Base-by-base conservation (phyloP, 2,329 filamentous ascomycete genomes). In the Epichloe sp. region DNA sequence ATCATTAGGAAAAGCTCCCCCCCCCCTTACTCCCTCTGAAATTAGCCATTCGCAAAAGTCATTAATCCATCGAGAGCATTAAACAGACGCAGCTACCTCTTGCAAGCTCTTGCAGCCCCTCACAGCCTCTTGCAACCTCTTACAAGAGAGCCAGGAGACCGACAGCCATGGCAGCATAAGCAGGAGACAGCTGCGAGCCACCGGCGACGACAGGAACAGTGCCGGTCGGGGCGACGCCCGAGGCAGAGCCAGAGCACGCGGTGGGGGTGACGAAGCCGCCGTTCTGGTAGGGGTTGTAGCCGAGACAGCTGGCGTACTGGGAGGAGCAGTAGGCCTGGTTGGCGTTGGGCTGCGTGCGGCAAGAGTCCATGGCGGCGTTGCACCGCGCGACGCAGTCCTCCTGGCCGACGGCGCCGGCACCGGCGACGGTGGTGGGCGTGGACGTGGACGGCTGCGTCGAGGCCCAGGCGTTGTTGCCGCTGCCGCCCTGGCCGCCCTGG, bases 231-330 rank as follows among this genome's bases (percentile, higher is more conserved):
- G 49, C 17, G 8, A 21, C 35, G n/a, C 43, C 43, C 6, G 4
- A 26, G 43, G 37, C 17, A 2, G 23, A 26, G 23, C 23, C 23
- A 15, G 35, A 34, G 36, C 49, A 50, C 8, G 49, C 43, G 7
- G 43, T 49, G 15, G 47, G 40, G 14, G 47, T 49, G 21, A 43
- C 23, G 15, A 21, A 42, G n/a, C 6, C 23, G 26, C n/a, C 19
- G 17, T 6, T 15, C 15, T 36, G 36, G 15, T 23, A 34, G n/a
- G 49, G 44, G 21, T 11, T 43, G 38, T 47, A 51, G n/a, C 49
- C 49, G 6, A 51, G 44, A 44, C 49, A 51, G 15, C 15, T 51
- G 44, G 37, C 42, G 31, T 42, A 48, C n/a, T 51, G 23, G n/a
- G 44, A 35, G 37, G 21, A n/a, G 44, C 49, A 51, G 6, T 7